Evolutionary conservation across 305 asterid genomes (phyloP), one percentile per base, ranked within the genome.

Genomic region (Fraxinus angustifolia): DNA sequence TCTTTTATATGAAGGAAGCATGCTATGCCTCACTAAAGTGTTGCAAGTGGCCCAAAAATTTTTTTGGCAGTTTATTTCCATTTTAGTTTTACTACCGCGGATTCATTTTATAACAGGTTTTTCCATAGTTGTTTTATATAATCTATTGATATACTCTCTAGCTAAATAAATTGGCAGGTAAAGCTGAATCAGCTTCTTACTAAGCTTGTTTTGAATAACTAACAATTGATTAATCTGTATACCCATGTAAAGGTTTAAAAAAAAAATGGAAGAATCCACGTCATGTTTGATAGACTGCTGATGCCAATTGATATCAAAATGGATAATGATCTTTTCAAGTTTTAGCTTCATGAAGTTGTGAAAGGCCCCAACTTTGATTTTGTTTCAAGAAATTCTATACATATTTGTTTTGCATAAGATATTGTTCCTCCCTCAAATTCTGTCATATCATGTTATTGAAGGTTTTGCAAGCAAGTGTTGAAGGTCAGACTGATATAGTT

Each of bases 401-500:
- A 36, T 30, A 17, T 79, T 72, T 73, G 48, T 73, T 67, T 53
- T 79, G 73, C 36, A 26, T 78, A 50, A 36, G 40, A 33, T 53
- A 50, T 26, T 34, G 28, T 58, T 80, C 67, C 77, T 73, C 75
- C 72, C 79, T 73, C 75, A 84, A 40, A 5, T 56, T 65, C 33
- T 53, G 17, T 84, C 75, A 16, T 80, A 36, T 85, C 70, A 42
- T 75, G 73, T 67, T 82, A 36, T 78, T 85, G 87, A 86, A 96
- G 99, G 97, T 93, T 85, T 81, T 96, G 91, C 91, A 84, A 84
- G 94, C 91, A 81, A 96, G 95, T 81, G 86, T 76, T 82, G 93
- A 89, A 79, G 86, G 83, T 85, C 85, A 85, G 33, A 86, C 79
- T 80, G 91, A 85, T 78, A 83, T 80, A 74, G 87, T 60, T 73